Evolutionary conservation across 345 rosid species (phyloP).

Genomic region (Anacardium occidentale): DNA sequence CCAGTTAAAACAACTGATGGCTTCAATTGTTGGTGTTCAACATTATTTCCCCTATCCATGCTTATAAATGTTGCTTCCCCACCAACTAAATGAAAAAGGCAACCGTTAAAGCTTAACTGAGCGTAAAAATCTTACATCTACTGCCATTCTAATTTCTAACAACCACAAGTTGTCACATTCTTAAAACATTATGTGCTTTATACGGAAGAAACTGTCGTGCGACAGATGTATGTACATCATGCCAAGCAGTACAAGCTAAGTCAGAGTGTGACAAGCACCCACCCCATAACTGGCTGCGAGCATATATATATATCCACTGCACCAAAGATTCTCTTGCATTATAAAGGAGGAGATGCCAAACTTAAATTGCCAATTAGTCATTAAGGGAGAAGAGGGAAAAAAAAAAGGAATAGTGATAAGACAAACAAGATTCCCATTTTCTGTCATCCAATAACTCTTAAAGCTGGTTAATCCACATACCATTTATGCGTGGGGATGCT

Average conservation of each 20-base stretch:
- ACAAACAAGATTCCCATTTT: background rate
- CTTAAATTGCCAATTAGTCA: background rate
- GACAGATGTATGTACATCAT: too few relatives aligned
- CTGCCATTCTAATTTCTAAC: slow-evolving; percentile 1
- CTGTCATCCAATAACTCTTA: background rate
- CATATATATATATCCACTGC: too few relatives aligned
- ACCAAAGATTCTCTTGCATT: too few relatives aligned
- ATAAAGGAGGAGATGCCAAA: background rate
- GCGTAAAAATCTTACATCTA: background rate
- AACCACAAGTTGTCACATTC: slow-evolving; percentile 4
- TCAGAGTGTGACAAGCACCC: too few relatives aligned
- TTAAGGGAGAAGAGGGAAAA: background rate
- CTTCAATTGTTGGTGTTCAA: slow-evolving; percentile 24
- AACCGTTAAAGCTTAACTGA: background rate
- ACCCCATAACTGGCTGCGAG: too few relatives aligned
- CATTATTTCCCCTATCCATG: slow-evolving; percentile 26
- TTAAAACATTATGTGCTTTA: background rate
- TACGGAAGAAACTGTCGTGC: too few relatives aligned
- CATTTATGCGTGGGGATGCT: background rate
- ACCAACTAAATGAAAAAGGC: background rate
- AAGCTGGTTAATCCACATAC: background rate
- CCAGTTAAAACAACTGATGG: slow-evolving; percentile 44
- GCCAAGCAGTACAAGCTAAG: too few relatives aligned
- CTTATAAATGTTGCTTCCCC: background rate
- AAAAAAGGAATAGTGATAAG: background rate